phyloP scores from a whole-genome alignment of 495 filamentous ascomycete species.

The Penicillium antarcticum region DNA sequence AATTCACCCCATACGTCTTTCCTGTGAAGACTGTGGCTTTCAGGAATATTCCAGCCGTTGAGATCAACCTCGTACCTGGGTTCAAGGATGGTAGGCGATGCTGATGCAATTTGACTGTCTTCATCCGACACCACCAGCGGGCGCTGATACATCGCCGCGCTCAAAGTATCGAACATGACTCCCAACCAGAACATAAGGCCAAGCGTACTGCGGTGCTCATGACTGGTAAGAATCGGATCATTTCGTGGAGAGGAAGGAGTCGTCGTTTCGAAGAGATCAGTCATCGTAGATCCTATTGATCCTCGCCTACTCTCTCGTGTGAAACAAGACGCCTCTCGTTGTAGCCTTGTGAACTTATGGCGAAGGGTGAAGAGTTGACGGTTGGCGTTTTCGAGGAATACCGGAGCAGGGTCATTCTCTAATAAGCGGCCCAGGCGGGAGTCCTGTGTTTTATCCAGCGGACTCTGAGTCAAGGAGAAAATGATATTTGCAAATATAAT shows the following conservation, averaged over 20 bases:
- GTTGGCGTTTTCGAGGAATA: constrained; percentile 36
- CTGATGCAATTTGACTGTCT: constrained; percentile 32
- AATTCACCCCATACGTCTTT: constrained; percentile 32
- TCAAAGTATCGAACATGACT: constrained; percentile 50
- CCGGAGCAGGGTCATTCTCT: constrained; percentile 35
- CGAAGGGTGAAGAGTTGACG: constrained; percentile 30
- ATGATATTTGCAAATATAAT: constrained; percentile 45
- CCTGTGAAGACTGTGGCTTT: neutral
- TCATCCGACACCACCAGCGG: constrained; percentile 45
- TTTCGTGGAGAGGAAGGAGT: neutral
- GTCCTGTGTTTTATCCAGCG: constrained; percentile 18
- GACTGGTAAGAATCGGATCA: constrained; percentile 14
- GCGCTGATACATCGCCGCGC: constrained; percentile 43
- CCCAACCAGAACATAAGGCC: constrained; percentile 47
- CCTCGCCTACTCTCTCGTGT: neutral
- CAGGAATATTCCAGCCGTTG: constrained; percentile 12
- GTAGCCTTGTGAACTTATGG: constrained; percentile 23
- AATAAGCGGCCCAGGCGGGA: constrained; percentile 24
- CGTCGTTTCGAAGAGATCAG: neutral
- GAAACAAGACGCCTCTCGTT: constrained; percentile 5
- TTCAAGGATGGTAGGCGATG: neutral
- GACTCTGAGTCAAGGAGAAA: constrained; percentile 44
- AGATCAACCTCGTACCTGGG: constrained; percentile 4
- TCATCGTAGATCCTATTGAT: constrained; percentile 4
- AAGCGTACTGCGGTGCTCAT: constrained; percentile 36